These are phyloP conservation scores for Rubroboletus pulcherrimus DNA, from an alignment of 768 basidiomycete species.

Conservation along the genomic window DNA sequence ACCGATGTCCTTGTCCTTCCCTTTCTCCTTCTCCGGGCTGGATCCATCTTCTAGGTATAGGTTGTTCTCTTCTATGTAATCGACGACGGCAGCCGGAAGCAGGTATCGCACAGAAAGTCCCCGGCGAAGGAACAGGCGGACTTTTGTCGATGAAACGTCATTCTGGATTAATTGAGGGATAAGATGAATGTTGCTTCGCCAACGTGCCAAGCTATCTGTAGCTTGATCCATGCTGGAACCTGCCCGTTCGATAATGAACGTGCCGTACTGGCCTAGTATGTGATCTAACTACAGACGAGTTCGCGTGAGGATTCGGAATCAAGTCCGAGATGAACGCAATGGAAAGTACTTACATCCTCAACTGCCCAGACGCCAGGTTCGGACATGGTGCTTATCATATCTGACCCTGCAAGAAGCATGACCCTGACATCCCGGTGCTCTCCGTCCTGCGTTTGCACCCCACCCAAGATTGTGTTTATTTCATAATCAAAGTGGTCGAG, in stretches of 20 bases:
- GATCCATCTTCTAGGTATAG: conserved; percentile 65
- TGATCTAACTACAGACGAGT: conserved; percentile 73
- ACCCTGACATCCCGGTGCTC: conserved; percentile 74
- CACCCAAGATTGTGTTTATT: conserved; percentile 83
- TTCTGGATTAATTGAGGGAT: conserved; percentile 95
- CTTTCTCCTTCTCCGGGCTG: conserved; percentile 35
- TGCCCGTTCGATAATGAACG: conserved; percentile 91
- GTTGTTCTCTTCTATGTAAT: conserved; percentile 87
- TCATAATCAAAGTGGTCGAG: conserved; percentile 96
- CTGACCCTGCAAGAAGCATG: conserved; percentile 96
- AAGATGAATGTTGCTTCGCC: conserved; percentile 84
- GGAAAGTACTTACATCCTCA: conserved; percentile 67
- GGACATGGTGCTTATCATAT: conserved; percentile 96
- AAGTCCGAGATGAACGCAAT: not conserved
- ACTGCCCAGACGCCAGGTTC: conserved; percentile 98
- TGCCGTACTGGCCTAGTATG: conserved; percentile 92
- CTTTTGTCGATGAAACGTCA: conserved; percentile 95
- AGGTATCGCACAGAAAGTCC: conserved; percentile 87
- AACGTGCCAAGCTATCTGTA: conserved; percentile 66
- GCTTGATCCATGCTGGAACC: conserved; percentile 90
- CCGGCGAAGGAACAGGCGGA: conserved; percentile 71
- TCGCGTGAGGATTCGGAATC: conserved; percentile 13
- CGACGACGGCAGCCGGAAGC: conserved; percentile 84
- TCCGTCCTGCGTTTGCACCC: conserved; percentile 68
- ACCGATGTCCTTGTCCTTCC: conserved; percentile 32